Conservation (phyloP, 495 filamentous ascomycete species). For the Apodospora peruviana region DNA sequence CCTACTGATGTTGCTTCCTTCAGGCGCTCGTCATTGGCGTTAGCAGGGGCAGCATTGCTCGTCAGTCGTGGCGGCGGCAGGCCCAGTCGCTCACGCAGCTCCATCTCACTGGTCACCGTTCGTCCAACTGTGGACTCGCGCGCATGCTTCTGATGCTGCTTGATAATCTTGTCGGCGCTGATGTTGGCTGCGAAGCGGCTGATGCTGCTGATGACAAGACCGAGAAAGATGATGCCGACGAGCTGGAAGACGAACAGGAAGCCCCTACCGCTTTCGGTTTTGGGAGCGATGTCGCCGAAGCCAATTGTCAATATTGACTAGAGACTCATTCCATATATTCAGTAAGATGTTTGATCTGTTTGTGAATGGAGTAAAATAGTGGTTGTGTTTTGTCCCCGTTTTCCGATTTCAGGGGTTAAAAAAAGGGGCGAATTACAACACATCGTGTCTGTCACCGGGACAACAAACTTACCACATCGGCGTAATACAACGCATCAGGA, state of each 20-base stretch:
- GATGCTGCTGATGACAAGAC: slow-evolving; percentile 69
- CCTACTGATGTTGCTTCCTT: too few relatives aligned
- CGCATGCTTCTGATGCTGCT: slow-evolving; percentile 53
- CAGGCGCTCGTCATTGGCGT: too few relatives aligned
- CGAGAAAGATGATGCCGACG: slow-evolving; percentile 68
- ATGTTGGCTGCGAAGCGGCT: slow-evolving; percentile 59
- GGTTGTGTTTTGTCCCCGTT: not conserved
- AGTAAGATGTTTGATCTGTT: not conserved
- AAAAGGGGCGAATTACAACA: not conserved
- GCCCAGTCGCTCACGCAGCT: slow-evolving; percentile 37
- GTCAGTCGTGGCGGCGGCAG: slow-evolving; percentile 23
- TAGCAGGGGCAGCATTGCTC: not conserved
- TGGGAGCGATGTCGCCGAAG: slow-evolving; percentile 56
- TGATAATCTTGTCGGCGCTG: slow-evolving; percentile 60
- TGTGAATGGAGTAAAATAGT: not conserved
- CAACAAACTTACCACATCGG: slow-evolving; percentile 45
- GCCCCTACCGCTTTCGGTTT: slow-evolving; percentile 39
- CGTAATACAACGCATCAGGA: slow-evolving; percentile 65
- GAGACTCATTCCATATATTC: not conserved
- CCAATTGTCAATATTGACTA: slow-evolving; percentile 63
- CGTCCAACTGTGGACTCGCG: slow-evolving; percentile 53
- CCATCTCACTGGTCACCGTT: slow-evolving; percentile 42
- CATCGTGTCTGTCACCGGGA: too few relatives aligned
- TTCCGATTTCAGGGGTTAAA: too few relatives aligned
- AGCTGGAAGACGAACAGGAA: slow-evolving; percentile 69